Percentiles rank a stretch among this genome's conserved stretches.
These are phyloP conservation scores for Tetraselmis chui DNA, from an alignment of 139 green algal genomes.

Conservation along the genomic window DNA sequence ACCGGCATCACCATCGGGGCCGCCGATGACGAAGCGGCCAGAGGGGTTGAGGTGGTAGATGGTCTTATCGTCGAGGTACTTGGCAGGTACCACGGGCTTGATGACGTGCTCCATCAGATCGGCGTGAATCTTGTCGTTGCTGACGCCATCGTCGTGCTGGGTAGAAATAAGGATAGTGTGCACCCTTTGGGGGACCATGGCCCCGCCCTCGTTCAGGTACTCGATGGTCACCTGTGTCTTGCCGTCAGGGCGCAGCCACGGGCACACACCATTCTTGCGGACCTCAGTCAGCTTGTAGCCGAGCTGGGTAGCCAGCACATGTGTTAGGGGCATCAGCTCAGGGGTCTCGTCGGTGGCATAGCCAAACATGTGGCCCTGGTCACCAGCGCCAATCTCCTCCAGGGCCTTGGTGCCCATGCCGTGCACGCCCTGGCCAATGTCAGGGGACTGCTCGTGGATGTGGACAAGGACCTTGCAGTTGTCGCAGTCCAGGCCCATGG, in stretches of 20 bases:
- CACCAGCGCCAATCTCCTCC: conserved; percentile 95
- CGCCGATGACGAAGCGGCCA: conserved; percentile 95
- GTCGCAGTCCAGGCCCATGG: conserved; percentile 90
- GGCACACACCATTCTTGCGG: conserved; percentile 81
- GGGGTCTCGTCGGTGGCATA: conserved; percentile 97
- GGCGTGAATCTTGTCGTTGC: conserved; percentile 93
- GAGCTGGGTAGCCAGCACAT: conserved; percentile 93
- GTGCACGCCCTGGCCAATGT: conserved; percentile 97
- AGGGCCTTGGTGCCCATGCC: conserved; percentile 97
- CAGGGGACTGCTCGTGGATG: conserved; percentile 96
- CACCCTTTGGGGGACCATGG: conserved; percentile 85
- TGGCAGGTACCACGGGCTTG: conserved; percentile 92
- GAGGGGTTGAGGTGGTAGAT: conserved; percentile 99
- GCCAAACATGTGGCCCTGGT: conserved; percentile 99
- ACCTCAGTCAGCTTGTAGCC: conserved; percentile 82
- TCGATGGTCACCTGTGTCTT: conserved; percentile 99
- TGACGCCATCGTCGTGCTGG: conserved; percentile 84
- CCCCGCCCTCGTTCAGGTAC: conserved; percentile 90
- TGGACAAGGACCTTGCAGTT: conserved; percentile 98
- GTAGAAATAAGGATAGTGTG: conserved; percentile 99
- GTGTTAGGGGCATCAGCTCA: conserved; percentile 98
- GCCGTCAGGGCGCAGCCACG: conserved; percentile 94
- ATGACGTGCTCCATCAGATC: conserved; percentile 98
- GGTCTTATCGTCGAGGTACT: conserved; percentile 98
- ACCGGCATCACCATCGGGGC: conserved; percentile 94